Base-by-base conservation (phyloP, 1,284 basidiomycete genomes). In the Gymnopus androsaceus region DNA sequence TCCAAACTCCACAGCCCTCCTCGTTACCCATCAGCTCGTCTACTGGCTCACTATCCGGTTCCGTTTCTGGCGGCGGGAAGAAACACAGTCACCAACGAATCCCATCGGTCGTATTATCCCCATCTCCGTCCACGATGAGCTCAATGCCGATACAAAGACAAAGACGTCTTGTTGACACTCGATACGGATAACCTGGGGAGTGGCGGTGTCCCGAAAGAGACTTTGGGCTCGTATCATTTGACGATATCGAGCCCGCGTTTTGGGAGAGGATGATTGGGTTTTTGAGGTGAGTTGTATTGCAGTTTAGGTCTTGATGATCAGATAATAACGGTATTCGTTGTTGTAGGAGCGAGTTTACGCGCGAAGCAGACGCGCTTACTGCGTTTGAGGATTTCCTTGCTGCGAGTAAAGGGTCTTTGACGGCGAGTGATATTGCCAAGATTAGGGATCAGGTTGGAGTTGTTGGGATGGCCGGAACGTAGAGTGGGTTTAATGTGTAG, bases 341-440 rank as follows among this genome's bases (percentile, higher is more conserved):
- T n/a, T 44, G 17, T 30, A 90, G 87, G 59, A 66, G 74, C 12
- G 79, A 88, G 66, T 88, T 90, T 61, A 53, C 69, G 12, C 76
- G 71, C 25, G 75, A 78, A 21, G 67, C 71, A 33, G 89, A 92
- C 63, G 80, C 80, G 0, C 72, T 78, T 15, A 65, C 69, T 17
- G 88, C 86, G 6, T 92, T 88, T 65, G 90, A 92, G 68, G 81
- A 88, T 59, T 92, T 89, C 70, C 77, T 92, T 57, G 76, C 82
- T 44, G 87, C 84, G 0, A 84, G 80, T 66, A 92, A 92, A 65
- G 83, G 81, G 9, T 74, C 77, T 11, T 76, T 92, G 59, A 87
- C 82, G 4, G 80, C 85, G 0, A 83, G 75, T 63, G 87, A 92
- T 66, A 88, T 92, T 56, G 90, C 90, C 25, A 88, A 81, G 73